Conservation (phyloP, 495 filamentous ascomycete genomes). For the Halenospora varia region DNA sequence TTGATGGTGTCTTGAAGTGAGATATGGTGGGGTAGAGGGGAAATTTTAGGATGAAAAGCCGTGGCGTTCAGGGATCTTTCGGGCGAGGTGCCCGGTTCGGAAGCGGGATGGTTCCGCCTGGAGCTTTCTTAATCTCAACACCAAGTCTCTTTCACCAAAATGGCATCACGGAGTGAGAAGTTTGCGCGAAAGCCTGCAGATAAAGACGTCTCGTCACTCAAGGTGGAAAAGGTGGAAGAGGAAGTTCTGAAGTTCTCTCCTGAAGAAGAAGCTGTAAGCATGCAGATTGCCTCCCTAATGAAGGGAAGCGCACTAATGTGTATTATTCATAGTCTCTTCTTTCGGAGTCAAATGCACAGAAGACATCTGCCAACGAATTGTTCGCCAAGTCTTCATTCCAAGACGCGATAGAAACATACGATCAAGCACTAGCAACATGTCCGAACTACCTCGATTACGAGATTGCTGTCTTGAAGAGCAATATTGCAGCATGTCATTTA, state of each 20-base stretch:
- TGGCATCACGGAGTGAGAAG: slow-evolving; percentile 29
- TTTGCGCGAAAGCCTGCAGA: slow-evolving; percentile 19
- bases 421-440: slow-evolving; percentile 74
- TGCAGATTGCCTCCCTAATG: not conserved
- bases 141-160: slow-evolving; percentile 1
- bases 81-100: not conserved
- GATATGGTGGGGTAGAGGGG: not conserved
- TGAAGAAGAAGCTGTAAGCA: slow-evolving; percentile 63
- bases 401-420: slow-evolving; percentile 86
- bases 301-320: not conserved
- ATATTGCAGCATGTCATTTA: slow-evolving; percentile 86
- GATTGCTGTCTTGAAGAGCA: slow-evolving; percentile 79
- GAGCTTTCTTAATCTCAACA: slow-evolving; percentile 3
- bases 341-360: slow-evolving; percentile 67
- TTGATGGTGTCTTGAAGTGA: too few species aligned
- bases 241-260: slow-evolving; percentile 53
- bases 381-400: slow-evolving; percentile 71
- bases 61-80: not conserved
- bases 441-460: slow-evolving; percentile 90
- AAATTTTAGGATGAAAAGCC: not conserved
- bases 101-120: slow-evolving; percentile 15
- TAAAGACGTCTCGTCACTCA: slow-evolving; percentile 4
- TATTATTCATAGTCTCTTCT: slow-evolving; percentile 53
- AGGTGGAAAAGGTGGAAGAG: slow-evolving; percentile 11
- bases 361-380: slow-evolving; percentile 71